Conservation (phyloP, 371 early-diverging fungal species). For the Apophysomyces ossiformis region DNA sequence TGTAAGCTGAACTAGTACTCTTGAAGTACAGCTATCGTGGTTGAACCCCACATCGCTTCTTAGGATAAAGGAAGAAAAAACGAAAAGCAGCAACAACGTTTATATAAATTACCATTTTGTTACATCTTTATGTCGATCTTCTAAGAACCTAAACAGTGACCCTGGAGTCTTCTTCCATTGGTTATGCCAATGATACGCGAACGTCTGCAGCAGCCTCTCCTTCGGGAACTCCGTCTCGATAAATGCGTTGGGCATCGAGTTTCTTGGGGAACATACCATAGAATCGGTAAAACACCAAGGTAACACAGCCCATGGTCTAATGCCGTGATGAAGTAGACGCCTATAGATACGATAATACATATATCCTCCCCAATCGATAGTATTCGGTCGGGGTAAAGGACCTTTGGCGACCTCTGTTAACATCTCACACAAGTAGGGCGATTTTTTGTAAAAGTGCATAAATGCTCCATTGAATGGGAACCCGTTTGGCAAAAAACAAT, state of each 20-base stretch:
- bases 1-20: no score
- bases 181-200: conserved; percentile 64
- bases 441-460: conserved; percentile 54
- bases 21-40: no score
- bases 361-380: conserved; percentile 59
- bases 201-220: conserved; percentile 46
- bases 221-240: conserved; percentile 47
- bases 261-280: conserved; percentile 50
- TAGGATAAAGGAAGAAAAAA: no score
- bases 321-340: conserved; percentile 48
- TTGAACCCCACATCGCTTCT: no score
- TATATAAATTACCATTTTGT: conserved; percentile 41
- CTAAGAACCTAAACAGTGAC: conserved; percentile 50
- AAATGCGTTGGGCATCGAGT: conserved; percentile 60
- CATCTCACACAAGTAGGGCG: conserved; percentile 60
- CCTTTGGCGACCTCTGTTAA: conserved; percentile 54
- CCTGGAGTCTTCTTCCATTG: conserved; percentile 60
- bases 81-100: no score
- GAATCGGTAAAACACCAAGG: conserved; percentile 64
- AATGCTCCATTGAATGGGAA: conserved; percentile 62
- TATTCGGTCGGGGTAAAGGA: conserved; percentile 48
- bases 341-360: conserved; percentile 57
- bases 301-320: conserved; percentile 51
- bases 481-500: conserved; percentile 56
- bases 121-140: conserved; percentile 41